phyloP scores from a whole-genome alignment of 176 grass and related monocot genomes.

The Carex scoparia region DNA sequence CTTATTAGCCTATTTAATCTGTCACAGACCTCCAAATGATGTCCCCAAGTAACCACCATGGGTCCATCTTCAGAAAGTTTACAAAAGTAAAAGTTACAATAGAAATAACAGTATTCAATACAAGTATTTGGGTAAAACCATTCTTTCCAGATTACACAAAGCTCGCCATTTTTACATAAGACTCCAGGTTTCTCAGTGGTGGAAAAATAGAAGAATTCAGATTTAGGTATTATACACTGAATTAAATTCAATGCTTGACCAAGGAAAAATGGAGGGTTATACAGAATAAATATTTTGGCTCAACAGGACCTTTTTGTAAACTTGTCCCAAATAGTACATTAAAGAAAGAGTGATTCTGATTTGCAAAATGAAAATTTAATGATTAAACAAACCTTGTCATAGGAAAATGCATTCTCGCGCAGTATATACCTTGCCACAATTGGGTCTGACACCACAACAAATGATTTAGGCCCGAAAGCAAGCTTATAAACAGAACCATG shows the following conservation, averaged over 20 bases:
- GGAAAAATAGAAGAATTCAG: not conserved
- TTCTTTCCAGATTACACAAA: not conserved
- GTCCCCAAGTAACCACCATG: not conserved
- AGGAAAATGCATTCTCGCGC: constrained; percentile 87
- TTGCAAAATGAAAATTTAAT: not conserved
- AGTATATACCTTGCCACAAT: constrained; percentile 87
- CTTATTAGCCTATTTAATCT: not conserved
- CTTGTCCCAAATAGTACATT: not conserved
- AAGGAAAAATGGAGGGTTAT: not conserved
- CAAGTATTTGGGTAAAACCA: not conserved
- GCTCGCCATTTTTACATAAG: not conserved
- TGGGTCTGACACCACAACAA: constrained; percentile 94
- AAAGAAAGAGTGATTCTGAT: constrained; percentile 25
- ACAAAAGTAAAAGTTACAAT: not conserved
- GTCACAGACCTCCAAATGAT: not conserved
- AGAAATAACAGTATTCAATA: not conserved
- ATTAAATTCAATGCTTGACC: not conserved
- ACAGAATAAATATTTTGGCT: not conserved
- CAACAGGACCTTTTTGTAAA: not conserved
- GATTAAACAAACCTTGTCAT: constrained; percentile 71
- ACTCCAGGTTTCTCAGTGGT: not conserved
- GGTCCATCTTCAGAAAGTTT: not conserved
- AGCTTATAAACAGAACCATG: constrained; percentile 97
- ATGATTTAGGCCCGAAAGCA: constrained; percentile 91
- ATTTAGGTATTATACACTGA: not conserved